Evolutionary conservation across 805 yeast species (phyloP).

Genomic region (Kuraishia ogatae): DNA sequence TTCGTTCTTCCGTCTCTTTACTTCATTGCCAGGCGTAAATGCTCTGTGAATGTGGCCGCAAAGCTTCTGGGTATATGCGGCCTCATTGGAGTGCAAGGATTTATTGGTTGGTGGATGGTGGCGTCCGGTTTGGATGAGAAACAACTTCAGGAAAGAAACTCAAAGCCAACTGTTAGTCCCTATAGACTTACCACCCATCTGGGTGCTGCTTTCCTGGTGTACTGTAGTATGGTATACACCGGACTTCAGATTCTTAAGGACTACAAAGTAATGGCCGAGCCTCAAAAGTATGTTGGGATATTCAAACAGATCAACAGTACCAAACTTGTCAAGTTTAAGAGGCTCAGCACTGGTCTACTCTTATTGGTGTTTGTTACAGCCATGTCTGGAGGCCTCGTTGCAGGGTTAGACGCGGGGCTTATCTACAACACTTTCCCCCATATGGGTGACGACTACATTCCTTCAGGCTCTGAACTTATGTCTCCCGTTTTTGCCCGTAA

Average conservation of each 20-base stretch:
- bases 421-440: constrained; percentile 94
- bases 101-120: constrained; percentile 99
- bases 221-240: constrained; percentile 84
- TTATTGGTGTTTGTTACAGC: constrained; percentile 80
- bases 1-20: constrained; percentile 81
- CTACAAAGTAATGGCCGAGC: constrained; percentile 56
- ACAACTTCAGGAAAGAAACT: constrained; percentile 65
- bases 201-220: constrained; percentile 85
- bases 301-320: constrained; percentile 58
- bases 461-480: constrained; percentile 70
- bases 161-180: constrained; percentile 97
- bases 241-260: constrained; percentile 81
- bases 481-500: constrained; percentile 63
- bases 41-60: constrained; percentile 58
- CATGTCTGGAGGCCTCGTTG: constrained; percentile 96
- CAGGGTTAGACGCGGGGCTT: constrained; percentile 96
- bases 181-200: constrained; percentile 90
- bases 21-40: constrained; percentile 57
- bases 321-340: constrained; percentile 47
- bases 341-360: constrained; percentile 45
- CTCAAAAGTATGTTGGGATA: constrained; percentile 43
- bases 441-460: constrained; percentile 83
- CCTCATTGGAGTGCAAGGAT: constrained; percentile 87
- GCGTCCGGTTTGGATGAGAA: constrained; percentile 85
- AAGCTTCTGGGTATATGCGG: constrained; percentile 66